Conservation (phyloP, 495 filamentous ascomycete species). For the Pyrenopolyporus hunteri region DNA sequence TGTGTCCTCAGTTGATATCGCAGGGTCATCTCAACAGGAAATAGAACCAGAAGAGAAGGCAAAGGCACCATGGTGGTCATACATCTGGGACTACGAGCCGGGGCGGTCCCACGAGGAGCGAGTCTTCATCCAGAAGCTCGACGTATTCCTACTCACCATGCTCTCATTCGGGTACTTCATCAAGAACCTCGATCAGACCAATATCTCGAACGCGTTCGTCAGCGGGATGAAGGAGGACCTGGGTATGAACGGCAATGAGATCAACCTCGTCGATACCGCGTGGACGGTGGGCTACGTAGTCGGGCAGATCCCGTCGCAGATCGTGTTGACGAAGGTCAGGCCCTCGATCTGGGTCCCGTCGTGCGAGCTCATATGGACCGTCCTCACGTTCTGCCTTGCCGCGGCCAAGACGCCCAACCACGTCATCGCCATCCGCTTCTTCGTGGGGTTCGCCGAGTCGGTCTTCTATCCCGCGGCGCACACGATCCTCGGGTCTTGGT, state of each 20-base stretch:
- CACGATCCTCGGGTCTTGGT: constrained; percentile 43
- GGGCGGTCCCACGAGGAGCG: constrained; percentile 36
- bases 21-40: constrained; percentile 2
- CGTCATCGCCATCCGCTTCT: constrained; percentile 48
- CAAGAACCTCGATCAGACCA: constrained; percentile 50
- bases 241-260: constrained; percentile 41
- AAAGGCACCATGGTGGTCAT: constrained; percentile 38
- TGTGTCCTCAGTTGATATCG: constrained; percentile 14
- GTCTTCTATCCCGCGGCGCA: constrained; percentile 47
- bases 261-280: constrained; percentile 40
- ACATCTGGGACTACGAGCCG: constrained; percentile 40
- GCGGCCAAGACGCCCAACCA: constrained; percentile 38
- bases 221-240: constrained; percentile 48
- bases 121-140: constrained; percentile 38
- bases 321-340: constrained; percentile 51
- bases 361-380: constrained; percentile 46
- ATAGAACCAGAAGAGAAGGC: not conserved
- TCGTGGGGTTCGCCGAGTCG: constrained; percentile 55
- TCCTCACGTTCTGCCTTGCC: constrained; percentile 44
- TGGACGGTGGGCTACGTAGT: constrained; percentile 49
- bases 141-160: constrained; percentile 47
- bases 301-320: constrained; percentile 46
- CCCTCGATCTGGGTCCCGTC: constrained; percentile 54
- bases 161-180: constrained; percentile 51
- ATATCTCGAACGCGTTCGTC: constrained; percentile 51